Base-by-base conservation (phyloP, 345 rosid genomes). In the Laguncularia racemosa region DNA sequence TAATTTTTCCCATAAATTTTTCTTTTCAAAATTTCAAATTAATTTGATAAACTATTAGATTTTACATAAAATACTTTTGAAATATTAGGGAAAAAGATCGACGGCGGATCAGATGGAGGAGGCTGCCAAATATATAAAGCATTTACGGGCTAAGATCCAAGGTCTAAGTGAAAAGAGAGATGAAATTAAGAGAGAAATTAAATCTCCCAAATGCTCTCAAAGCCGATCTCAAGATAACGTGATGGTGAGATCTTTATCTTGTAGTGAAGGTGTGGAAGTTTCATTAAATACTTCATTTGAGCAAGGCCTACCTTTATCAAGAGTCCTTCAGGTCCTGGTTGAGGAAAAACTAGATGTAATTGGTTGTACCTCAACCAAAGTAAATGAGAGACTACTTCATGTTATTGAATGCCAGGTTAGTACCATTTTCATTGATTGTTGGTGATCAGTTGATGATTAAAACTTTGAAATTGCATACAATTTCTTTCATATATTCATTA, bases 71-170 rank as follows among this genome's bases (percentile, higher is more conserved):
- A 33, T 33, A 1, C 7, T 33, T 33, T 10, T 9, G 11, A 2
- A 33, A 33, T 33, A 20, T 20, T 72, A 83, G 89, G 85, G 82
- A 50, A 78, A 76, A 66, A 71, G 86, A 19, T 73, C 89, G 13
- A 69, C 61, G 5, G 60, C 68, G 13, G 89, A 78, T 66, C 76
- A 70, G 1, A 60, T 74, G 64, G 20, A 70, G 19, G 84, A 70
- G 63, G 84, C 89, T 5, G 74, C 40, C 52, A 81, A 72, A 26
- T 72, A 80, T 50, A 72, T 76, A 40, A 71, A 52, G 38, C 62
- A 62, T 46, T 55, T 76, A 46, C 59, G 60, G 28, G 64, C 45
- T 33, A 71, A 66, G 58, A 60, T 76, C 53, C 47, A 69, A 44
- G 72, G 59, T 14, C 56, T 74, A 44, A 63, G 61, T 55, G 59